Evolutionary conservation across 306 rosid genomes (phyloP), one percentile per base, ranked within the genome.

Genomic region (Luffa aegyptiaca): DNA sequence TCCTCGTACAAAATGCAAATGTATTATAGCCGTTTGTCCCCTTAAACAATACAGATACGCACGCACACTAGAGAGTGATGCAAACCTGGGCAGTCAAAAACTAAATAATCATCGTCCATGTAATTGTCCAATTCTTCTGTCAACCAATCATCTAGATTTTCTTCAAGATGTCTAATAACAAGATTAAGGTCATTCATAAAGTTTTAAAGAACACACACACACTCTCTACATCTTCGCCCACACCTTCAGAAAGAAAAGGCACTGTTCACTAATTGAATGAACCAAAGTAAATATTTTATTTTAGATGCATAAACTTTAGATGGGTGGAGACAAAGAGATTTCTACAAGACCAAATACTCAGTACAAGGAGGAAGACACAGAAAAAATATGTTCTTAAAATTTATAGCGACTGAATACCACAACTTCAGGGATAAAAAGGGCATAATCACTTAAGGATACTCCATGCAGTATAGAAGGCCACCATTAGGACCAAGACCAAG

Each of bases 401-500:
- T 26, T 70, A 45, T 5, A 70, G 41, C 5, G 7, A 74, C 61
- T 31, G 45, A 33, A 74, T 3, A 31, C 77, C 77, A 9, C 77
- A 49, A 72, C 77, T 48, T 48, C 58, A 48, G 21, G n/a, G 61
- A 66, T 41, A 9, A 36, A 49, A 46, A 14, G 8, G 31, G 61
- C 77, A 72, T 48, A 48, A 48, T 74, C 62, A 74, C 44, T 51
- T 33, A 94, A 90, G 98, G 97, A 92, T 95, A 95, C 98, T 92
- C 97, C 98, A 95, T 95, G 93, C 98, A 94, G 87, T 91, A 92
- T 45, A 94, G 52, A 82, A 94, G 97, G 73, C 93, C 93, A 61
- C 98, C 98, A 86, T 94, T 94, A 62, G 98, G 98, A 80, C 98
- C 98, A 77, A 94, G 80, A 37, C 93, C 95, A 83, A 92, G 97